Conservation (phyloP, 768 basidiomycete species). For the Kwoniella heveanensis region DNA sequence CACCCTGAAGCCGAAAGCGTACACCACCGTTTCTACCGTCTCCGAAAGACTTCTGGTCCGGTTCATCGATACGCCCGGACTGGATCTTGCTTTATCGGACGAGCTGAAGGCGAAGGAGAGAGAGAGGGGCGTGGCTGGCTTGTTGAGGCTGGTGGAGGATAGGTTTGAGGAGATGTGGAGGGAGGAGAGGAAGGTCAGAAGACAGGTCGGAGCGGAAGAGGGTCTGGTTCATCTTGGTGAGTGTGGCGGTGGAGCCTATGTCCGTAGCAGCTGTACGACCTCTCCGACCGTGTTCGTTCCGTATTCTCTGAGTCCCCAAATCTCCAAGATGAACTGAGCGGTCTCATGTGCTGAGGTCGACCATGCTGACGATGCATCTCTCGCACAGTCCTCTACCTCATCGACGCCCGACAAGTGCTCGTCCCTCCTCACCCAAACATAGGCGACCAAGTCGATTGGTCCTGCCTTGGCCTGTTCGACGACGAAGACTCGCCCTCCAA, state of each 20-base stretch:
- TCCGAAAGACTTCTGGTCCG: slow-evolving; percentile 33
- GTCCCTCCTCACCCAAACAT: slow-evolving; percentile 7
- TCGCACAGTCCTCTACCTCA: slow-evolving; percentile 38
- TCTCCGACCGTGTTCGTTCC: too few species aligned
- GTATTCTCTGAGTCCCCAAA: too few species aligned
- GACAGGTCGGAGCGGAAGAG: slow-evolving; percentile 29
- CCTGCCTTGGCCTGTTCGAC: slow-evolving; percentile 31
- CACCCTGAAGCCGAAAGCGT: slow-evolving; percentile 1
- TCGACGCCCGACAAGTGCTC: slow-evolving; percentile 42
- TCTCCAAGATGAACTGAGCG: neutral
- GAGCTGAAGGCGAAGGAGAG: slow-evolving; percentile 21
- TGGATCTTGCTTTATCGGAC: slow-evolving; percentile 25
- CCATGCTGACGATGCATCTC: neutral
- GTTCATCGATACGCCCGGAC: slow-evolving; percentile 47
- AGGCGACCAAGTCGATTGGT: slow-evolving; percentile 38
- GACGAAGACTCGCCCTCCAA: slow-evolving; percentile 11
- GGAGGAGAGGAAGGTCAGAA: slow-evolving; percentile 43
- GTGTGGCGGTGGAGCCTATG: too few species aligned
- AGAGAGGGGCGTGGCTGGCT: slow-evolving; percentile 35
- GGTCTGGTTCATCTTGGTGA: slow-evolving; percentile 48
- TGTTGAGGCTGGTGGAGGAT: slow-evolving; percentile 43
- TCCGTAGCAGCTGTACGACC: too few species aligned
- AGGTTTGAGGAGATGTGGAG: slow-evolving; percentile 35
- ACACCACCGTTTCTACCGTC: slow-evolving; percentile 7
- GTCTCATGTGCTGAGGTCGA: neutral